Evolutionary conservation across 2,329 filamentous ascomycete genomes (phyloP).

Genomic region (Teratosphaeria pseudoeucalypti): DNA sequence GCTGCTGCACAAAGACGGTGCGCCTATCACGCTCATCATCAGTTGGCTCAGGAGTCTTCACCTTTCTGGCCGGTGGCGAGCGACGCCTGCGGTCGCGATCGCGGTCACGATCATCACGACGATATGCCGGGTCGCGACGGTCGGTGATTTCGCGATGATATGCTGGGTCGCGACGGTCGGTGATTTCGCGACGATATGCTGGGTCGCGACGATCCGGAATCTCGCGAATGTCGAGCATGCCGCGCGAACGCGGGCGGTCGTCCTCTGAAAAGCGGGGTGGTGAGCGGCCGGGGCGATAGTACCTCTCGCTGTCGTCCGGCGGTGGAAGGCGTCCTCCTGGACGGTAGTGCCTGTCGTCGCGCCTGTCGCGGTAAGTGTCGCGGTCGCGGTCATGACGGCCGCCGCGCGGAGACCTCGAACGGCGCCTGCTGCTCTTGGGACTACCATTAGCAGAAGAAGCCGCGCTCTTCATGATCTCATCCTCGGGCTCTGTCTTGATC

Average conservation of each 20-base stretch:
- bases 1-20: slow-evolving; percentile 96
- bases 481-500: slow-evolving; percentile 7
- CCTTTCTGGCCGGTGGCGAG: slow-evolving; percentile 26
- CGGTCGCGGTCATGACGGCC: slow-evolving; percentile 18
- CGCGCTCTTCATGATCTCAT: slow-evolving; percentile 24
- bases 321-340: slow-evolving; percentile 24
- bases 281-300: slow-evolving; percentile 29
- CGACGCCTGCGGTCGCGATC: slow-evolving; percentile 25
- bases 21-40: slow-evolving; percentile 95
- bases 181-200: neutral
- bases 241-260: slow-evolving; percentile 49
- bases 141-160: neutral
- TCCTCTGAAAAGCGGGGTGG: slow-evolving; percentile 48
- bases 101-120: slow-evolving; percentile 48
- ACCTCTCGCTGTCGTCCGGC: slow-evolving; percentile 27
- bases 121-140: neutral
- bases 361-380: slow-evolving; percentile 8
- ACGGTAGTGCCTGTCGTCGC: slow-evolving; percentile 25
- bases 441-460: slow-evolving; percentile 25
- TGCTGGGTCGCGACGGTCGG: neutral
- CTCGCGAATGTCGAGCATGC: neutral
- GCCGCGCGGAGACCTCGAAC: slow-evolving; percentile 14
- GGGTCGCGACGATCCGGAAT: neutral
- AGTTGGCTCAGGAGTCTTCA: slow-evolving; percentile 56
- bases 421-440: slow-evolving; percentile 20